Conservation (phyloP, 2,329 filamentous ascomycete species). For the Neopestalotiopsis sp. region DNA sequence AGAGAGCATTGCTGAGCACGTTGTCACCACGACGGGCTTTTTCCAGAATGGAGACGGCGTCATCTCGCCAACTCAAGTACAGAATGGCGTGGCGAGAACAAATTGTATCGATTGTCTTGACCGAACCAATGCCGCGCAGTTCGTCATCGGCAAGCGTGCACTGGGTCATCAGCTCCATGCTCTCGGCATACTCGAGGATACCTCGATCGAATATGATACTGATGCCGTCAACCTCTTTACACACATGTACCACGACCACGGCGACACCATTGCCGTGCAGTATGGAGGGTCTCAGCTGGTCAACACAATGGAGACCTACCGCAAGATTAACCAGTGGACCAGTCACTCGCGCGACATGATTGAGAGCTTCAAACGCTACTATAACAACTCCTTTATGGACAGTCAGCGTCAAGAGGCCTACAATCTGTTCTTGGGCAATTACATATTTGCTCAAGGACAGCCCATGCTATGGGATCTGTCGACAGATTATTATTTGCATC, state of each 20-base stretch:
- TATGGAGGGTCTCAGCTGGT: constrained; percentile 97
- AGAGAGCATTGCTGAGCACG: constrained; percentile 86
- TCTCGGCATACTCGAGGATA: constrained; percentile 82
- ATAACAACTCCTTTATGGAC: constrained; percentile 98
- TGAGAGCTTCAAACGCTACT: constrained; percentile 98
- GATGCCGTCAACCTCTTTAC: constrained; percentile 97
- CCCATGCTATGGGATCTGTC: constrained; percentile 97
- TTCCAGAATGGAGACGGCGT: constrained; percentile 88
- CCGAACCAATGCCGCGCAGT: constrained; percentile 95
- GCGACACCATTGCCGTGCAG: constrained; percentile 96
- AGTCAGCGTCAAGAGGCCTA: constrained; percentile 98
- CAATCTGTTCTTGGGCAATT: constrained; percentile 96
- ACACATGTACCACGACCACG: constrained; percentile 97
- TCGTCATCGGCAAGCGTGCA: constrained; percentile 94
- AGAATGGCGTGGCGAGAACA: constrained; percentile 91
- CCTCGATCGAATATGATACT: constrained; percentile 87
- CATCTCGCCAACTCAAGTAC: constrained; percentile 70
- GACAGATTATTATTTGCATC: constrained; percentile 96
- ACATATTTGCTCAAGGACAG: constrained; percentile 84
- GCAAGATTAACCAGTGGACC: constrained; percentile 99
- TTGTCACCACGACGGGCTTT: constrained; percentile 86
- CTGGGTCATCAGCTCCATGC: constrained; percentile 92
- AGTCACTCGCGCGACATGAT: constrained; percentile 98
- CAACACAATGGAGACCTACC: constrained; percentile 99
- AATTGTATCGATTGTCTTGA: constrained; percentile 99